phyloP scores from a whole-genome alignment of 306 rosid species.

The Mimosa bimucronata region DNA sequence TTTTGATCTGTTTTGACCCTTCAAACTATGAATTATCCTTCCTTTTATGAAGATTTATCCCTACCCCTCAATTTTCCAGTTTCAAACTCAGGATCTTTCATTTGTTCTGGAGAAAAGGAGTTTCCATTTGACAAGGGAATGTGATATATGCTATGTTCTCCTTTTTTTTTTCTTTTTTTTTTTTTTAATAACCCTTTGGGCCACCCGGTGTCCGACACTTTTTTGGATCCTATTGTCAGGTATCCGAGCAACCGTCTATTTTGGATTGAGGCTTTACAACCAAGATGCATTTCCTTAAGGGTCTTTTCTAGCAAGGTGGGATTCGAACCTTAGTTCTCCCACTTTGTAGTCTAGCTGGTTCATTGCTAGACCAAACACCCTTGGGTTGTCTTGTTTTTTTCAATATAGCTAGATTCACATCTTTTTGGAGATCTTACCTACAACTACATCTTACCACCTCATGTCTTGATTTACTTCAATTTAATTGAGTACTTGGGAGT shows the following conservation, averaged over 20 bases:
- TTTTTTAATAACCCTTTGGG: too few relatives aligned
- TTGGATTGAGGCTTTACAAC: too few relatives aligned
- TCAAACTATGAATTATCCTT: conserved; percentile 11
- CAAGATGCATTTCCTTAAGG: too few relatives aligned
- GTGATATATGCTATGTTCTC: background rate
- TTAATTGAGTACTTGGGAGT: background rate
- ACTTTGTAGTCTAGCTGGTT: too few relatives aligned
- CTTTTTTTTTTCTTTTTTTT: too few relatives aligned
- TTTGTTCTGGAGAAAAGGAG: background rate
- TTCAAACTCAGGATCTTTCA: conserved; percentile 1
- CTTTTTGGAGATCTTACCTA: background rate
- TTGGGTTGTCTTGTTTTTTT: background rate
- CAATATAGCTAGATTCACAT: background rate
- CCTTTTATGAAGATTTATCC: conserved; percentile 18
- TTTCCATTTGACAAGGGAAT: conserved; percentile 13
- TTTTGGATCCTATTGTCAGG: too few relatives aligned
- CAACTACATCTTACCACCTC: background rate
- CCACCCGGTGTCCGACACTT: too few relatives aligned
- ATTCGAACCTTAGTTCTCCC: too few relatives aligned
- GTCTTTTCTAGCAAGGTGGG: too few relatives aligned
- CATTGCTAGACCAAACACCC: too few relatives aligned
- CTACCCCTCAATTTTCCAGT: background rate
- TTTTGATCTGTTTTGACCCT: conserved; percentile 7
- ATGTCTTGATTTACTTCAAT: background rate
- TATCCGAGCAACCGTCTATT: too few relatives aligned